Percentiles rank a stretch among this genome's conserved stretches.
These are phyloP conservation scores for Bryum argenteum DNA, from an alignment of 225 moss, liverwort and hornwort genomes.

Conservation along the genomic window DNA sequence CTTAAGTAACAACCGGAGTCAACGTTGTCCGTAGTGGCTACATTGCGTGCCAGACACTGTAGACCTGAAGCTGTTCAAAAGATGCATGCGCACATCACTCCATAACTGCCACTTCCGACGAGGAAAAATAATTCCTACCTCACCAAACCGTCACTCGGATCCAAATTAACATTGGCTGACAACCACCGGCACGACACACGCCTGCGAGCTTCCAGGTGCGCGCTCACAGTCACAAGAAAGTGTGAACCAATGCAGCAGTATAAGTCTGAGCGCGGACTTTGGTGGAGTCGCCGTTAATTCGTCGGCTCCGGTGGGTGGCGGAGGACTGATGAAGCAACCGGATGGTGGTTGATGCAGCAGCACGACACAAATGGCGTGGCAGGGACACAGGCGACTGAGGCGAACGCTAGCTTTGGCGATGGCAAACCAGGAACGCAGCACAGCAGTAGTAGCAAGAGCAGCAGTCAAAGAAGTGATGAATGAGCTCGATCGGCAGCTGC, in stretches of 20 bases:
- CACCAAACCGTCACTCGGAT: slow-evolving; percentile 15
- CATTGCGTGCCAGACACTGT: too few relatives aligned
- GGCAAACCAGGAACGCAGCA: background rate
- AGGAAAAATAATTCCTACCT: slow-evolving; percentile 14
- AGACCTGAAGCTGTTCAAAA: background rate
- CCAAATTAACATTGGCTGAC: slow-evolving; percentile 35
- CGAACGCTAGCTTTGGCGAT: background rate
- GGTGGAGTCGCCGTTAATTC: background rate
- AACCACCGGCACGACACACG: slow-evolving; percentile 39
- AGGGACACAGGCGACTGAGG: too few relatives aligned
- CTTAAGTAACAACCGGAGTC: background rate
- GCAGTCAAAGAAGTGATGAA: slow-evolving; percentile 16
- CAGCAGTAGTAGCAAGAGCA: background rate
- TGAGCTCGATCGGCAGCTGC: slow-evolving; percentile 26
- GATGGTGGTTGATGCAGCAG: slow-evolving; percentile 40
- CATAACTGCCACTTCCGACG: background rate
- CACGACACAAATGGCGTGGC: too few relatives aligned
- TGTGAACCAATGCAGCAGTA: slow-evolving; percentile 15
- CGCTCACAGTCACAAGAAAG: slow-evolving; percentile 17
- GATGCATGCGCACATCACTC: background rate
- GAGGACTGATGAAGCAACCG: slow-evolving; percentile 21
- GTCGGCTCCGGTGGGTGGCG: slow-evolving; percentile 26
- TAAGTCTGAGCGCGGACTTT: background rate
- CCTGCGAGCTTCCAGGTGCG: slow-evolving; percentile 19
- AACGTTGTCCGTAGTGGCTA: too few relatives aligned